Evolutionary conservation across 495 filamentous ascomycete genomes (phyloP).

Genomic region (Trichoderma virens): DNA sequence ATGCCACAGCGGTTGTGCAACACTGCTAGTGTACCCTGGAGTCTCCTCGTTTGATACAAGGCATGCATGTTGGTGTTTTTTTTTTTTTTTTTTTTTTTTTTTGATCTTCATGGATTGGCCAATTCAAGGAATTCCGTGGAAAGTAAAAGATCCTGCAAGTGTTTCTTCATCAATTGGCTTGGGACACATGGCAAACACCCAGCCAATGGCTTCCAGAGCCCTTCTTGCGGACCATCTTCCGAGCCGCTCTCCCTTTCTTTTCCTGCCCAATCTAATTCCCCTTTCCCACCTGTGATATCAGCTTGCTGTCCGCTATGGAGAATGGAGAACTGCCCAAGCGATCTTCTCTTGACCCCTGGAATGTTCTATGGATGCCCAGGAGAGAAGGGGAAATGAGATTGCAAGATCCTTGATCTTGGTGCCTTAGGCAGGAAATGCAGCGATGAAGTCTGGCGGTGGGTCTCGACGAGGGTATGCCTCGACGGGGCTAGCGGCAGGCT

Average conservation of each 20-base stretch:
- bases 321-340: background rate
- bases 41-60: background rate
- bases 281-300: no score
- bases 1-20: slow-evolving; percentile 1
- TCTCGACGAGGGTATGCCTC: background rate
- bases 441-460: background rate
- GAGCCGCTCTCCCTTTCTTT: background rate
- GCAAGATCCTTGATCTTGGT: background rate
- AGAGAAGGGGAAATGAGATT: background rate
- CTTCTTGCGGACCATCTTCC: background rate
- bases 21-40: background rate
- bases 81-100: no score
- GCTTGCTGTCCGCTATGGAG: no score
- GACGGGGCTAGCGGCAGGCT: background rate
- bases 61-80: background rate
- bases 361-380: background rate
- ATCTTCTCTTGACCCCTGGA: slow-evolving; percentile 1
- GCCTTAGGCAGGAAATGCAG: background rate
- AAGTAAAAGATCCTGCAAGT: background rate
- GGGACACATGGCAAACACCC: background rate
- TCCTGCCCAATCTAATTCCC: background rate
- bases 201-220: background rate
- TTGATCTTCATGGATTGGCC: background rate
- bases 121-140: background rate
- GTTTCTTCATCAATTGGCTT: background rate